Conservation (phyloP, 257 asterid genomes). For the Nicotiana obtusifolia region DNA sequence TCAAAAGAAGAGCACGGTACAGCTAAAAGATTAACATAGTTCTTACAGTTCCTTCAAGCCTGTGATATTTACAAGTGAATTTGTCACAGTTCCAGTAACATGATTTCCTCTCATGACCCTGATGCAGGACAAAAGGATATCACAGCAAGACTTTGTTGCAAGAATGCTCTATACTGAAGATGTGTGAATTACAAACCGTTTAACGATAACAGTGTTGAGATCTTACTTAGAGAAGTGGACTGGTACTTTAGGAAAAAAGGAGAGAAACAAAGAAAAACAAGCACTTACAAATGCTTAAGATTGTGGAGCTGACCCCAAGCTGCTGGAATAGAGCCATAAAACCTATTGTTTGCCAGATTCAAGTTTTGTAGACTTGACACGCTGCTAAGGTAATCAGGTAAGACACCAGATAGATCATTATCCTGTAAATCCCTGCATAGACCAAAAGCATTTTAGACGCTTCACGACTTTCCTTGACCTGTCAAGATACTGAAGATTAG, state of each 20-base stretch:
- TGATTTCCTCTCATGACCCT: constrained; percentile 60
- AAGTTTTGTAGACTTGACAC: constrained; percentile 55
- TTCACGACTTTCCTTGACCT: neutral
- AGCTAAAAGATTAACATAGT: constrained; percentile 3
- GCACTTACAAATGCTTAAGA: constrained; percentile 63
- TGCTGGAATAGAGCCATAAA: constrained; percentile 67
- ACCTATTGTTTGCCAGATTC: constrained; percentile 60
- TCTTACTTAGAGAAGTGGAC: neutral
- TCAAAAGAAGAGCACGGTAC: neutral
- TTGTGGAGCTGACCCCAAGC: constrained; percentile 65
- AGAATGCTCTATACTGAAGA: neutral
- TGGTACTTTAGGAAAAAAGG: neutral
- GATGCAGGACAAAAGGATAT: constrained; percentile 15
- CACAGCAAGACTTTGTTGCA: neutral
- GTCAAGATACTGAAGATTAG: neutral
- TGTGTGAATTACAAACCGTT: neutral
- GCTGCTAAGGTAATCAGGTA: constrained; percentile 64
- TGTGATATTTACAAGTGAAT: constrained; percentile 44
- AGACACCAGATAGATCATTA: constrained; percentile 53
- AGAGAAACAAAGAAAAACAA: neutral
- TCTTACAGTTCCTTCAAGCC: constrained; percentile 58
- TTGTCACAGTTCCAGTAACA: constrained; percentile 55
- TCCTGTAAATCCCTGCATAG: constrained; percentile 64
- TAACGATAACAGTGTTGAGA: neutral
- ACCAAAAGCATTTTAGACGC: neutral